Conservation (phyloP, 805 yeast genomes). For the Candida sanyiensis region DNA sequence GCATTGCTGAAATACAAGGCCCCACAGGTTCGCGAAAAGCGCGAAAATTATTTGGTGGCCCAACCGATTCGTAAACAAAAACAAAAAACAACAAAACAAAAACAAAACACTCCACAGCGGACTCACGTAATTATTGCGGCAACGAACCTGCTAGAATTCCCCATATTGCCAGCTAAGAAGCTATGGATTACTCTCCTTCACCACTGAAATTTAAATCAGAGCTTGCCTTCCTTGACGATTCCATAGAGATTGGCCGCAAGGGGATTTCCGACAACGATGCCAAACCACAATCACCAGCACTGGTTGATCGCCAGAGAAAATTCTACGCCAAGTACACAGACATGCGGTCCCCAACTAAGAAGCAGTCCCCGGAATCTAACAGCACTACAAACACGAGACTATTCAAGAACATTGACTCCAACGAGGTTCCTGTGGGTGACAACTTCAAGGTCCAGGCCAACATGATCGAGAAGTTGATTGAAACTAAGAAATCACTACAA, state of each 20-base stretch:
- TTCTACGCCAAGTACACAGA: constrained; percentile 21
- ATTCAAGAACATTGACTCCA: constrained; percentile 15
- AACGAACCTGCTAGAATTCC: not conserved
- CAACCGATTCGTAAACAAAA: constrained; percentile 5
- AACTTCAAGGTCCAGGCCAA: constrained; percentile 32
- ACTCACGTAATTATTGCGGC: not conserved
- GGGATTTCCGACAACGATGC: constrained; percentile 8
- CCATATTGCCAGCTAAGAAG: not conserved
- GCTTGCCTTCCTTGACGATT: constrained; percentile 21
- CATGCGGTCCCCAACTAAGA: constrained; percentile 20
- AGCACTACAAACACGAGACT: constrained; percentile 19
- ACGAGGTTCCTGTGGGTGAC: constrained; percentile 23
- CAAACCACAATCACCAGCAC: constrained; percentile 5
- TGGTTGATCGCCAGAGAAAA: constrained; percentile 16
- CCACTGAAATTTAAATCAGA: constrained; percentile 21
- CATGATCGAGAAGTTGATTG: constrained; percentile 33
- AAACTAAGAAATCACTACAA: constrained; percentile 32
- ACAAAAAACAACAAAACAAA: constrained; percentile 5
- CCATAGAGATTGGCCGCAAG: constrained; percentile 21
- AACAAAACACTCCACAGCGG: constrained; percentile 1
- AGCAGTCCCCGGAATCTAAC: constrained; percentile 4
- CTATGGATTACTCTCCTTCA: constrained; percentile 26
- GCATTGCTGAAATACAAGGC: too few relatives aligned
- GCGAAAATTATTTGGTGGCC: constrained; percentile 2
- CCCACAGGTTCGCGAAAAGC: too few relatives aligned